Evolutionary conservation across 1,139 yeast genomes (phyloP).

Genomic region (Hyphopichia burtonii): DNA sequence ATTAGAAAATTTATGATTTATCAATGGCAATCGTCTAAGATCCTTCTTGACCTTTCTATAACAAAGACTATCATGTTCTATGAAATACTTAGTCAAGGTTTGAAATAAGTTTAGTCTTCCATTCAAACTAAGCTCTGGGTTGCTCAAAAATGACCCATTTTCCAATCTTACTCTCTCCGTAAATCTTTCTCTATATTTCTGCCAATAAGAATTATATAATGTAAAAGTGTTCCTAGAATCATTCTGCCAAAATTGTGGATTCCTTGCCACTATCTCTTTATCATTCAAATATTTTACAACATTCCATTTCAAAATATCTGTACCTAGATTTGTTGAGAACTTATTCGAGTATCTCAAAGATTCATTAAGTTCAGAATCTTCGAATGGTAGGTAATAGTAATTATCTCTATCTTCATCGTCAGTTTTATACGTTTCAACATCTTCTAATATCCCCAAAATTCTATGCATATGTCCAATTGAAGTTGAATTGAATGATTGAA

Average conservation of each 20-base stretch:
- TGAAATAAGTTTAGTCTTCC: conserved; percentile 8
- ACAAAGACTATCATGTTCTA: conserved; percentile 10
- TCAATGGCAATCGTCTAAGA: conserved; percentile 1
- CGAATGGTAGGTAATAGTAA: background rate
- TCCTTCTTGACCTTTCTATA: conserved; percentile 3
- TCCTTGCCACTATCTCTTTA: conserved; percentile 10
- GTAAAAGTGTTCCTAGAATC: conserved; percentile 2
- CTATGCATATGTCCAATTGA: conserved; percentile 17
- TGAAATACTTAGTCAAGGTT: conserved; percentile 10
- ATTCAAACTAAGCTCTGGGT: conserved; percentile 8
- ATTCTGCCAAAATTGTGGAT: conserved; percentile 10
- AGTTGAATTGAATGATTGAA: conserved; percentile 11
- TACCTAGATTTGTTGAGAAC: conserved; percentile 11
- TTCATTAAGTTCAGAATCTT: background rate
- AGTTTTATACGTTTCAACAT: conserved; percentile 7
- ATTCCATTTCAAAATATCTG: conserved; percentile 15
- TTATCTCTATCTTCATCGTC: conserved; percentile 1
- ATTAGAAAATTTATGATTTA: conserved; percentile 4
- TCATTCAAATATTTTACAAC: conserved; percentile 15
- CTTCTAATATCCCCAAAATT: conserved; percentile 12
- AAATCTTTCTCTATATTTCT: conserved; percentile 1
- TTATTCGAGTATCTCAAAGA: conserved; percentile 5
- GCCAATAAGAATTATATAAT: conserved; percentile 4
- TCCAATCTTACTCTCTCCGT: conserved; percentile 4
- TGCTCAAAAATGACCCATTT: conserved; percentile 10